These are phyloP conservation scores for Yamadazyma ubonensis DNA, from an alignment of 805 yeast genomes.

Conservation along the genomic window DNA sequence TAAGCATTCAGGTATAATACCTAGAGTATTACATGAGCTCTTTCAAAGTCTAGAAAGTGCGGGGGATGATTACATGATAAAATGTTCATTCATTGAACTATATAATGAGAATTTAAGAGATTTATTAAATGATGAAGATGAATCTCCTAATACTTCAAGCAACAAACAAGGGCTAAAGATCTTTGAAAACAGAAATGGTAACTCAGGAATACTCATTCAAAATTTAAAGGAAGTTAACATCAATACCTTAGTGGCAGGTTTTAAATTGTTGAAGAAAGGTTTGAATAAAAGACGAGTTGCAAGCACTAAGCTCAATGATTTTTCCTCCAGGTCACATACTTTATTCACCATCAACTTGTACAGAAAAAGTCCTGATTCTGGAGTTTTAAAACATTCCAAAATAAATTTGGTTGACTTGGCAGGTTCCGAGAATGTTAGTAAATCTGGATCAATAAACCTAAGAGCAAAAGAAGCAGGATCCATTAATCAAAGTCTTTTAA, in stretches of 20 bases:
- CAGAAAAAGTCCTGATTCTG: conserved; percentile 29
- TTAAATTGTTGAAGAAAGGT: conserved; percentile 55
- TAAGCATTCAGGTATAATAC: conserved; percentile 58
- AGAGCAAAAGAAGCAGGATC: conserved; percentile 93
- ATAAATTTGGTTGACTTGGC: conserved; percentile 90
- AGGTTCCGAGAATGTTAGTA: conserved; percentile 85
- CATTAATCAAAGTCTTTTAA: conserved; percentile 82
- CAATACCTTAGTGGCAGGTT: conserved; percentile 54
- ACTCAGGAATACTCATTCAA: conserved; percentile 49
- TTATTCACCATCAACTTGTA: conserved; percentile 65
- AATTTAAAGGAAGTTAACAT: conserved; percentile 64
- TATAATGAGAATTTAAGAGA: conserved; percentile 87
- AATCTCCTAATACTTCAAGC: not conserved
- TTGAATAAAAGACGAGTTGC: conserved; percentile 62
- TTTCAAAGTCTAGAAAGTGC: conserved; percentile 47
- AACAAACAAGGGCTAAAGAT: conserved; percentile 34
- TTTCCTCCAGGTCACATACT: conserved; percentile 75
- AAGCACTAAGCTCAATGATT: conserved; percentile 69
- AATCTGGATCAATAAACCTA: conserved; percentile 84
- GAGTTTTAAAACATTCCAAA: conserved; percentile 45
- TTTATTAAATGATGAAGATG: conserved; percentile 53
- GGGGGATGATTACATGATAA: conserved; percentile 57
- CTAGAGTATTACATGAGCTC: conserved; percentile 45
- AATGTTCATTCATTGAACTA: conserved; percentile 78
- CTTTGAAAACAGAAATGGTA: conserved; percentile 30